Percentiles rank a stretch among this genome's conserved stretches.
phyloP scores from a whole-genome alignment of 176 grass and related monocot genomes.

The Cocos nucifera region DNA sequence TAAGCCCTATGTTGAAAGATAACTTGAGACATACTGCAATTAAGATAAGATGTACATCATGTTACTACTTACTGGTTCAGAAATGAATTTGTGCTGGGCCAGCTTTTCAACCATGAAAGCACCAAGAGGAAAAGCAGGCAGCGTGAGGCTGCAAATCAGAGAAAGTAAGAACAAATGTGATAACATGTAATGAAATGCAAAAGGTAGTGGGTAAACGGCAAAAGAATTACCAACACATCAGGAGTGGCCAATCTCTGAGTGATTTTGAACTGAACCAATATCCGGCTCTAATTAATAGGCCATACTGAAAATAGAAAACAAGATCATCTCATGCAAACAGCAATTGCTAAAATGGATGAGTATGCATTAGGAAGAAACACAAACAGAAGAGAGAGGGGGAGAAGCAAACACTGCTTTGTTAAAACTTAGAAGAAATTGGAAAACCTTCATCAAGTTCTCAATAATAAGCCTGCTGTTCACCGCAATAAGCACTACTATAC shows the following conservation, averaged over 20 bases:
- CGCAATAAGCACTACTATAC: slow-evolving; percentile 91
- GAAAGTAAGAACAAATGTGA: slow-evolving; percentile 9
- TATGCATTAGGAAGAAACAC: neutral
- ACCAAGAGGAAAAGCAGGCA: slow-evolving; percentile 58
- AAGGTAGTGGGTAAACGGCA: neutral
- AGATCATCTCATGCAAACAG: slow-evolving; percentile 7
- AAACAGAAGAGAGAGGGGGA: slow-evolving; percentile 4
- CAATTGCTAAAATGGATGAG: neutral
- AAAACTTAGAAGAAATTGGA: slow-evolving; percentile 16
- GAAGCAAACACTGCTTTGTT: neutral
- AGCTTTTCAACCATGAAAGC: slow-evolving; percentile 65
- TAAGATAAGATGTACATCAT: no score
- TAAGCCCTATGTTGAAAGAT: no score
- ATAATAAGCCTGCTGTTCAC: slow-evolving; percentile 97
- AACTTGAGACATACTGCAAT: no score
- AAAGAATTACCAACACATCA: slow-evolving; percentile 89
- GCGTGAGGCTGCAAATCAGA: slow-evolving; percentile 71
- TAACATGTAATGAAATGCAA: slow-evolving; percentile 7
- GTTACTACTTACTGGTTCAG: slow-evolving; percentile 53
- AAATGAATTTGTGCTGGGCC: slow-evolving; percentile 42
- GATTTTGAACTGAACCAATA: slow-evolving; percentile 97
- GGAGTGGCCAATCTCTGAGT: slow-evolving; percentile 80
- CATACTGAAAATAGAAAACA: slow-evolving; percentile 61
- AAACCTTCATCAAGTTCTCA: slow-evolving; percentile 98
- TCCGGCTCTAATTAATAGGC: slow-evolving; percentile 87